Base-by-base conservation (phyloP, 192 early-diverging fungal genomes). In the Entophlyctis luteolus region DNA sequence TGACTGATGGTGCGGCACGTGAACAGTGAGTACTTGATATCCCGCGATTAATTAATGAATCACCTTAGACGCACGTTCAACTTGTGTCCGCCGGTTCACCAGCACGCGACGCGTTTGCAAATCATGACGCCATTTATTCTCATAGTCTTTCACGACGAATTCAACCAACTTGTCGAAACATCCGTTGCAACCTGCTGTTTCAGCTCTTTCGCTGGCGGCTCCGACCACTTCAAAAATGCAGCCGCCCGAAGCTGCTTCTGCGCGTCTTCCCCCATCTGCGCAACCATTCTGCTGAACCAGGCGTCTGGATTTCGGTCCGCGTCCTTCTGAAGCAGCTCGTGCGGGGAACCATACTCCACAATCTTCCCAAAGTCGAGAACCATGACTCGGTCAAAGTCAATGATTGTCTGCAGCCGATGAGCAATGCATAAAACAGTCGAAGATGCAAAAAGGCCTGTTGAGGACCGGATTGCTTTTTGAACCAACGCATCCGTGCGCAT, bases 301-400 rank as follows among this genome's bases (percentile, higher is more conserved):
- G 74, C 75, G 0, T 27, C 39, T 27, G 47, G 31, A 10, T 79
- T 59, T n/a, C 2, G 34, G 1, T 53, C 67, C 18, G 59, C 60
- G 47, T 60, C 20, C 48, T 82, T 67, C 49, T 58, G 45, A 48
- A 87, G 54, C 38, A 87, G 58, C 22, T 58, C 62, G 28, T 34
- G 47, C 0, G 87, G 87, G 0, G 76, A 14, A 10, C 82, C 87
- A 39, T 63, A 83, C 71, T 89, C 86, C 10, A 79, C 69, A 12
- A 82, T 39, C 14, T 59, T 47, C 6, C 79, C 81, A 36, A 72
- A 67, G 34, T 78, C 75, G 42, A 80, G 52, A 2, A 83, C 79
- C 18, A 80, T 33, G 29, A 83, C 63, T 1, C 37, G 45, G 42
- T 79, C 79, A 62, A 76, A 80, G 34, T 80, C 77, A 50, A 77